Evolutionary conservation across 1,284 basidiomycete species (phyloP).

Genomic region (Lignosus rhinocerotis): DNA sequence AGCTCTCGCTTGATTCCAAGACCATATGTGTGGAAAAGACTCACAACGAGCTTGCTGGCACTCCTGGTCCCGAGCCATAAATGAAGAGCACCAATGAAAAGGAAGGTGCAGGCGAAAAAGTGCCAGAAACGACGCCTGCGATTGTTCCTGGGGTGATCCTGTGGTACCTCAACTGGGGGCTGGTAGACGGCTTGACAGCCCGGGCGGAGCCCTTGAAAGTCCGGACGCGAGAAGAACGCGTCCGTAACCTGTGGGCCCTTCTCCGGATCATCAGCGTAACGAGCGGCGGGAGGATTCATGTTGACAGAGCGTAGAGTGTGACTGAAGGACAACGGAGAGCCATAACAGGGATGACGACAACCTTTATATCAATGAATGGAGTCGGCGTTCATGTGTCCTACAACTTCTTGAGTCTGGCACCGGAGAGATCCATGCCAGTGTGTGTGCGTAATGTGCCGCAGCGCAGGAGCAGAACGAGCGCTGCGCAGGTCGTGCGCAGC

Average conservation of each 20-base stretch:
- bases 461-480: background rate
- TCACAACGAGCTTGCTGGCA: background rate
- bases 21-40: background rate
- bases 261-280: background rate
- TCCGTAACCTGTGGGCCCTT: constrained; percentile 1
- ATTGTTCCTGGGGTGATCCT: constrained; percentile 3
- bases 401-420: background rate
- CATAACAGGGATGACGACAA: background rate
- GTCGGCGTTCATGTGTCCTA: too few relatives aligned
- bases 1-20: background rate
- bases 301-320: background rate
- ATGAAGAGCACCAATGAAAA: constrained; percentile 3
- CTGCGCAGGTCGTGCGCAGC: background rate
- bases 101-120: constrained; percentile 11
- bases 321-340: background rate
- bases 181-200: constrained; percentile 5
- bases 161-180: background rate
- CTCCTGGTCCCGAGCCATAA: background rate
- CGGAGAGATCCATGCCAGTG: too few relatives aligned
- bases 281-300: background rate
- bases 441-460: background rate
- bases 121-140: constrained; percentile 19
- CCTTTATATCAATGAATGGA: background rate
- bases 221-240: background rate
- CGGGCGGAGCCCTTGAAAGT: background rate